Evolutionary conservation across 2,329 filamentous ascomycete genomes (phyloP).

Genomic region (Paramyrothecium roridum): DNA sequence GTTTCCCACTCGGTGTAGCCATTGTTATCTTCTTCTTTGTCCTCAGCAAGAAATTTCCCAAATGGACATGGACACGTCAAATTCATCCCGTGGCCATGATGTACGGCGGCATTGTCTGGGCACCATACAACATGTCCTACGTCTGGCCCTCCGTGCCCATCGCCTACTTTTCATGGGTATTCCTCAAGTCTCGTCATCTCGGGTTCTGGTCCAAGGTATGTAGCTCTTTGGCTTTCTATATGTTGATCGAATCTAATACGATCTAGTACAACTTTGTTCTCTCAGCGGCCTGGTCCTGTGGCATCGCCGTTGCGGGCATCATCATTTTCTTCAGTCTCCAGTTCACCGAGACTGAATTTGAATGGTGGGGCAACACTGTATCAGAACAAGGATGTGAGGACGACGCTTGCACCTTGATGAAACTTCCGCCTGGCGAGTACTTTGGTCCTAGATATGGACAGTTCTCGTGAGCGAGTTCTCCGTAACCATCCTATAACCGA

Average conservation of each 20-base stretch:
- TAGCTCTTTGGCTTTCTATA: neutral
- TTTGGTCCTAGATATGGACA: conserved; percentile 37
- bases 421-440: conserved; percentile 29
- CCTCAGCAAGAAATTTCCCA: conserved; percentile 36
- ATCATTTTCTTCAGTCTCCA: conserved; percentile 53
- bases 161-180: conserved; percentile 50
- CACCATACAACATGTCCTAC: conserved; percentile 50
- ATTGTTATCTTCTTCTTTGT: conserved; percentile 40
- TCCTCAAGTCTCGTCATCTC: conserved; percentile 44
- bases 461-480: conserved; percentile 18
- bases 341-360: conserved; percentile 35
- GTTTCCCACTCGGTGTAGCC: conserved; percentile 46
- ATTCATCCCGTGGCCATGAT: conserved; percentile 46
- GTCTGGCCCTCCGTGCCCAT: conserved; percentile 49
- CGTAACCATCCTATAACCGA: conserved; percentile 11
- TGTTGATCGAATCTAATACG: conserved; percentile 1
- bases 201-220: conserved; percentile 50
- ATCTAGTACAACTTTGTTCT: conserved; percentile 50
- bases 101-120: conserved; percentile 42
- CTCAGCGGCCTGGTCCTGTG: conserved; percentile 47
- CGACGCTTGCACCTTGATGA: conserved; percentile 32
- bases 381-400: conserved; percentile 39
- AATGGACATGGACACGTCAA: conserved; percentile 37
- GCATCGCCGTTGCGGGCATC: conserved; percentile 47
- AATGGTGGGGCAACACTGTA: conserved; percentile 49